Evolutionary conservation across 192 early-diverging fungal genomes (phyloP).

Genomic region (Ambispora gerdemannii): DNA sequence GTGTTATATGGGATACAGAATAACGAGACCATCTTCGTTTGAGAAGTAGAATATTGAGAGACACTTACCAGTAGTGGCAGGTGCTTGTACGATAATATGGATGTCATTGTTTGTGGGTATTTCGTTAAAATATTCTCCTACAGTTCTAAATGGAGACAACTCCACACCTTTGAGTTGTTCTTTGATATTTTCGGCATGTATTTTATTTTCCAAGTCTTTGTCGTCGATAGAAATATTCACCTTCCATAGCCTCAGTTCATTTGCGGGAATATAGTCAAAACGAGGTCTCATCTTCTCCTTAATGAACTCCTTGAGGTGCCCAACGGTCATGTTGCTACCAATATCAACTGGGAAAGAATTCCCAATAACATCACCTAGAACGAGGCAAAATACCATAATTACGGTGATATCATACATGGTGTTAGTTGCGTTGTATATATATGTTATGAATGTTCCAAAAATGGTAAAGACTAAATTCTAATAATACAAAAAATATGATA

Average conservation of each 20-base stretch:
- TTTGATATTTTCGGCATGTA: conserved; percentile 13
- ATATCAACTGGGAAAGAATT: conserved; percentile 20
- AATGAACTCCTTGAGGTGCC: conserved; percentile 29
- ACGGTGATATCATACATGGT: no score
- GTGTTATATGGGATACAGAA: conserved; percentile 12
- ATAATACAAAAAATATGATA: no score
- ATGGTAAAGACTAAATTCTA: no score
- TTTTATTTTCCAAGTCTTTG: not conserved
- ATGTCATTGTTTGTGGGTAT: not conserved
- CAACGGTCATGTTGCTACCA: conserved; percentile 7
- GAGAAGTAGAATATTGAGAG: not conserved
- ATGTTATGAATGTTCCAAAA: no score
- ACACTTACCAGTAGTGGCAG: not conserved
- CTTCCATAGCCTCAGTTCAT: conserved; percentile 26
- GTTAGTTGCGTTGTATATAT: no score
- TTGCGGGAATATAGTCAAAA: conserved; percentile 19
- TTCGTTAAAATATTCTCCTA: not conserved
- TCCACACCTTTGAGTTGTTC: not conserved
- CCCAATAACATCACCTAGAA: conserved; percentile 16
- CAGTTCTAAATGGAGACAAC: not conserved
- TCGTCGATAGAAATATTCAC: not conserved
- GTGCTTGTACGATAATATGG: not conserved
- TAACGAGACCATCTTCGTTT: not conserved
- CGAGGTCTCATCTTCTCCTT: not conserved
- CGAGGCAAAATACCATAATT: conserved; percentile 29